A percentile compares a stretch with the other conserved stretches of the same genome.
phyloP scores from a whole-genome alignment of 768 basidiomycete genomes.

The Rickenella mellea region DNA sequence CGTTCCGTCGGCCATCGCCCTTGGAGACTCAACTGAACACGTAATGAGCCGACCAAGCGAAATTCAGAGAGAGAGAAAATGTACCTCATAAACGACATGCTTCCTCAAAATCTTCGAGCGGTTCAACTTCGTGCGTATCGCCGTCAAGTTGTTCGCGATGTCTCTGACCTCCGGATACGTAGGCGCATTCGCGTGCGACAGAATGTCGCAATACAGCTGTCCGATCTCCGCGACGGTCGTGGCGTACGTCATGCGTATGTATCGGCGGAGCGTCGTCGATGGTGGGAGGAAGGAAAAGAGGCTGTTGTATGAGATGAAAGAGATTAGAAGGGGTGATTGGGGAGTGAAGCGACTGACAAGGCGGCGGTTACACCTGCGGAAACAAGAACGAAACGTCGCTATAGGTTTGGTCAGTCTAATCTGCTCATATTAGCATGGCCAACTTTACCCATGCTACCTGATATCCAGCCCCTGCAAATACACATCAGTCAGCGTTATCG shows the following conservation, averaged over 20 bases:
- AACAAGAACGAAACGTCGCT: slow-evolving; percentile 66
- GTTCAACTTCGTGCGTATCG: slow-evolving; percentile 65
- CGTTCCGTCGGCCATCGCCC: slow-evolving; percentile 77
- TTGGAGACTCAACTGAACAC: slow-evolving; percentile 55
- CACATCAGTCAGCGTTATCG: background rate
- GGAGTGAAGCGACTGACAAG: slow-evolving; percentile 38
- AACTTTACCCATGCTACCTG: slow-evolving; percentile 62
- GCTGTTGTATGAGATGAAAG: slow-evolving; percentile 21
- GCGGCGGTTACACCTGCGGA: slow-evolving; percentile 65
- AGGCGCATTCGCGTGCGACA: slow-evolving; percentile 59
- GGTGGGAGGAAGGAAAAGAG: slow-evolving; percentile 67
- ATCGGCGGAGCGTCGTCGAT: slow-evolving; percentile 63
- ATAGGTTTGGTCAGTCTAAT: background rate
- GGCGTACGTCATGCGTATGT: slow-evolving; percentile 62
- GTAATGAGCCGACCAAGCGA: background rate
- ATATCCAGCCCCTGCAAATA: slow-evolving; percentile 36
- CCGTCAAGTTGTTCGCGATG: slow-evolving; percentile 59
- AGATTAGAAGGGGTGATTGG: slow-evolving; percentile 7
- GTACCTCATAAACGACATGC: slow-evolving; percentile 62
- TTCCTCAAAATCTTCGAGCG: slow-evolving; percentile 44
- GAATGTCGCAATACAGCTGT: slow-evolving; percentile 61
- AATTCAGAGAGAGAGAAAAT: background rate
- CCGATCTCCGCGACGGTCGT: slow-evolving; percentile 63
- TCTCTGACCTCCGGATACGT: slow-evolving; percentile 31
- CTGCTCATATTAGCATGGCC: background rate